Evolutionary conservation across 148 eudicot species (phyloP).

Genomic region (Chenopodium quinoa): DNA sequence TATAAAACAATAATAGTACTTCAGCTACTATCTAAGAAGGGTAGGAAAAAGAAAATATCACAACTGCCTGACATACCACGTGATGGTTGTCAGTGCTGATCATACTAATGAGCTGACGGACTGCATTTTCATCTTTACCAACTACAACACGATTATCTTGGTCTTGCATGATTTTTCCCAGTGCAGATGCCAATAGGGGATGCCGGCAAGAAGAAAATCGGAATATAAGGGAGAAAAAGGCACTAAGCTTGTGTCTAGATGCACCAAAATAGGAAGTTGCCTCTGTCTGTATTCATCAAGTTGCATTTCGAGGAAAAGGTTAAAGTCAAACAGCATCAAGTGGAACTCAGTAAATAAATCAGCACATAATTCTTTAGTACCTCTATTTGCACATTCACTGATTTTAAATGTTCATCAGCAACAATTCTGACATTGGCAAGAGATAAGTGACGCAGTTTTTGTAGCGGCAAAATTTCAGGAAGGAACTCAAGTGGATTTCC

Average conservation of each 20-base stretch:
- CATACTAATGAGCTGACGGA: slow-evolving; percentile 98
- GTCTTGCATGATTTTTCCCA: slow-evolving; percentile 96
- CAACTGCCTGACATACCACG: slow-evolving; percentile 60
- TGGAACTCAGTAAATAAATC: not conserved
- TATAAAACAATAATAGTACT: slow-evolving; percentile 14
- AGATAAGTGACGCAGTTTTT: slow-evolving; percentile 89
- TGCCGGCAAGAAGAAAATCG: slow-evolving; percentile 99
- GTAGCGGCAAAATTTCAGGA: slow-evolving; percentile 91
- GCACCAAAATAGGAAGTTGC: slow-evolving; percentile 88
- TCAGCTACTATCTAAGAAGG: slow-evolving; percentile 19
- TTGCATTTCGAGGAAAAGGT: slow-evolving; percentile 19
- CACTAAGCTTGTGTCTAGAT: slow-evolving; percentile 89
- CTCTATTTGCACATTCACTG: slow-evolving; percentile 92
- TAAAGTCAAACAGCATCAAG: slow-evolving; percentile 12
- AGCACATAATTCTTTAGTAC: slow-evolving; percentile 33
- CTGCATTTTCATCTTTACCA: slow-evolving; percentile 98
- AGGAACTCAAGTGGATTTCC: slow-evolving; percentile 97
- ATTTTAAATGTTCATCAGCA: slow-evolving; percentile 83
- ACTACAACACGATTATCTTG: slow-evolving; percentile 72
- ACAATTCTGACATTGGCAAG: slow-evolving; percentile 95
- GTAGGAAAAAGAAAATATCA: not conserved
- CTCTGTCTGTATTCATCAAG: slow-evolving; percentile 63
- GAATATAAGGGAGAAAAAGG: slow-evolving; percentile 95
- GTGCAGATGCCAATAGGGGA: slow-evolving; percentile 90
- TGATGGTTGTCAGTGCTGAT: slow-evolving; percentile 90